Evolutionary conservation across 1,284 basidiomycete species (phyloP), one percentile per base, ranked within the genome.

Genomic region (Moesziomyces parantarcticus): DNA sequence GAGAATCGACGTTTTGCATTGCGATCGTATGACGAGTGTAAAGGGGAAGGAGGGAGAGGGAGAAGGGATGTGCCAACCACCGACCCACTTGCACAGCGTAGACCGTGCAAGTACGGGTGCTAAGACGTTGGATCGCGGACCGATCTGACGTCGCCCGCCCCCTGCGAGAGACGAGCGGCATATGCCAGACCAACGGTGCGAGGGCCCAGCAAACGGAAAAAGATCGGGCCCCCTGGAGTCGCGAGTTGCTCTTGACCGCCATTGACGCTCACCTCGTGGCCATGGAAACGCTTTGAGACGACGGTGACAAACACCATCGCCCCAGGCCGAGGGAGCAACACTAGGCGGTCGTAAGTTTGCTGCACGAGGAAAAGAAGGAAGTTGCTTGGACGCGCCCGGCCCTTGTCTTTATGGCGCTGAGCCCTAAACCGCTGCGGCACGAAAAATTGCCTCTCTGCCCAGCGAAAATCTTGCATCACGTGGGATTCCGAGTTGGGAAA

Each of bases 101-200:
- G 47, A 44, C 36, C 50, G 22, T 57, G 55, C 40, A 57, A 66
- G 69, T 40, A 66, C 26, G 69, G 69, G 69, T 72, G 48, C 69
- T 63, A 45, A 72, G 69, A 72, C 41, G 63, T 72, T 72, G 69
- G 69, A 61, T 66, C 69, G 69, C 69, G 69, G 69, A 66, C 69
- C 62, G 42, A 43, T 34, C 58, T 36, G 45, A 18, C 54, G 47
- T 22, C 47, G 43, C 13, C n/a, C 63, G 59, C 49, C 39, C 69
- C 63, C 69, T 72, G 63, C 62, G 22, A 65, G 50, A 57, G 47
- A 57, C n/a, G 36, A 23, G 11, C n/a, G 20, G 2, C 29, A 8
- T 22, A 21, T 22, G 41, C n/a, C 41, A 22, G n/a, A n/a, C n/a
- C 18, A 48, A 46, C 50, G 69, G 63, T 66, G 53, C 69, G 69